Base-by-base conservation (phyloP, 345 rosid genomes). In the Firmiana major region DNA sequence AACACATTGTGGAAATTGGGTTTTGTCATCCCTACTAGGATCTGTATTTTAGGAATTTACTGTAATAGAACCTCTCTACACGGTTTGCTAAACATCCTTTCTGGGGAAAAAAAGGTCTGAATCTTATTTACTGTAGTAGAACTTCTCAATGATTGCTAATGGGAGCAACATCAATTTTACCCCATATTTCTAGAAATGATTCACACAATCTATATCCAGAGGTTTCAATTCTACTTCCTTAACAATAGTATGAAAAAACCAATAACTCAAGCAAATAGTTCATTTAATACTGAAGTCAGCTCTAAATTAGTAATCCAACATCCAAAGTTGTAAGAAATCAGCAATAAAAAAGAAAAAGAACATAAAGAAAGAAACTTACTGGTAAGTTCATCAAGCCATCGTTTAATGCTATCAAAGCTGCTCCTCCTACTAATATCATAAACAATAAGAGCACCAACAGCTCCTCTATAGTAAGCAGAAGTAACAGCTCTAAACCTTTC, bases 401-500 rank as follows among this genome's bases (percentile, higher is more conserved):
- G 90, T 71, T 90, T 91, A 74, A 93, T 91, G 66, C 97, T 92
- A 1, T 94, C 90, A 74, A 93, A 94, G 82, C 88, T 93, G 34
- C 80, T 79, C 63, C 89, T 83, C 82, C 97, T 77, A 45, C 89
- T 89, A 72, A 94, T 94, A 74, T 94, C 98, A 81, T 91, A 94
- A 71, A 93, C 98, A 77, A 94, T 72, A n/a, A 93, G 90, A 7
- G 95, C 95, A 67, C 97, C 98, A 75, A 91, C 86, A 80, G 98
- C 98, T 54, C 98, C 98, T 78, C 98, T 88, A 73, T 94, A 94
- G 75, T 94, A 94, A 75, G 98, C 94, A 74, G 98, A 93, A 76
- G 97, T 94, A 69, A 94, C 98, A 4, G 98, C 98, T 36, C 97
- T 82, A 75, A 93, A 94, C 80, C 98, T 88, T 82, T 94, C 98